These are phyloP conservation scores for Ustilago loliicola DNA, from an alignment of 1,284 basidiomycete species.

Conservation along the genomic window DNA sequence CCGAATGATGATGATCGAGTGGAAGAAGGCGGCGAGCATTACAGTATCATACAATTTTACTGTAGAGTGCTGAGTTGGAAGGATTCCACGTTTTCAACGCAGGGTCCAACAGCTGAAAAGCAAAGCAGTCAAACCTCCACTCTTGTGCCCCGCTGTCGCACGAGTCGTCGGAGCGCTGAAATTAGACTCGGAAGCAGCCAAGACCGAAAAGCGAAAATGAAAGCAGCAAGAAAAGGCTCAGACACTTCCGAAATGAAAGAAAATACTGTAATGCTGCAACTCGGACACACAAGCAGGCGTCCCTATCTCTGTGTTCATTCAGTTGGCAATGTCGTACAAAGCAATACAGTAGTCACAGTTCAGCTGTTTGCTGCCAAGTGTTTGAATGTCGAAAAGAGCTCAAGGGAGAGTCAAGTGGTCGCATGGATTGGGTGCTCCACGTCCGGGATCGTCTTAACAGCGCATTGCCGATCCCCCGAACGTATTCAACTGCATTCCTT, in stretches of 20 bases:
- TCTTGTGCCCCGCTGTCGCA: constrained; percentile 8
- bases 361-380: neutral
- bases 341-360: too few species aligned
- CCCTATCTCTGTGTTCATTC: neutral
- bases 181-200: neutral
- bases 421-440: neutral
- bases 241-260: constrained; percentile 13
- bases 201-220: neutral
- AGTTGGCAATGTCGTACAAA: too few species aligned
- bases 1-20: neutral
- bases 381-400: neutral
- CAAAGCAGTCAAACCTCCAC: constrained; percentile 2
- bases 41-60: neutral
- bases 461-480: constrained; percentile 22
- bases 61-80: constrained; percentile 19
- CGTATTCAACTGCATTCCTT: constrained; percentile 7
- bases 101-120: constrained; percentile 6
- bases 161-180: neutral
- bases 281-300: constrained; percentile 6
- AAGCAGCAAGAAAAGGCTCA: neutral
- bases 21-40: neutral
- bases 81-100: constrained; percentile 15
- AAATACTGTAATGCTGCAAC: constrained; percentile 11
- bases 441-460: constrained; percentile 16
- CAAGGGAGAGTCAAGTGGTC: neutral